Evolutionary conservation across 2,329 filamentous ascomycete genomes (phyloP).

Genomic region (Cladorrhinum sp.): DNA sequence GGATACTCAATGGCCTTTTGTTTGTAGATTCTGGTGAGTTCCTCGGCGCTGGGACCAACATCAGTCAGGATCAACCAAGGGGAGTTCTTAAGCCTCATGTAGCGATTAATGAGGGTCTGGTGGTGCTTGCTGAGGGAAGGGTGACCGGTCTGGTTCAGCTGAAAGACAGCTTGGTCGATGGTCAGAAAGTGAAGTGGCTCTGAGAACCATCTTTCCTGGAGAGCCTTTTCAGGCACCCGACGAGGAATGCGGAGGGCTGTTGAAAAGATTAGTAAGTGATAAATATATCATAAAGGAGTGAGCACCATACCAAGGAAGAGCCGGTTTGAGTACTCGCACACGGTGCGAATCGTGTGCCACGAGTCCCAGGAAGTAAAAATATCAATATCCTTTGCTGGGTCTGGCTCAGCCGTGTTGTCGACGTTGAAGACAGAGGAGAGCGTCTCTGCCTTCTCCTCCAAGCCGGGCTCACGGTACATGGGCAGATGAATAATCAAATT

Average conservation of each 20-base stretch:
- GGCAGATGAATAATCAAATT: constrained; percentile 78
- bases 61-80: constrained; percentile 65
- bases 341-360: constrained; percentile 82
- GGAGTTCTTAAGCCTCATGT: constrained; percentile 61
- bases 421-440: constrained; percentile 45
- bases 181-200: constrained; percentile 65
- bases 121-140: constrained; percentile 61
- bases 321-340: constrained; percentile 80
- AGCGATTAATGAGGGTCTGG: constrained; percentile 58
- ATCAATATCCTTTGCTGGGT: constrained; percentile 53
- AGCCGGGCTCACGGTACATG: constrained; percentile 72
- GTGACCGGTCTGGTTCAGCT: constrained; percentile 58
- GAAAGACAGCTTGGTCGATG: constrained; percentile 53
- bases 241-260: constrained; percentile 57
- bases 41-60: constrained; percentile 47
- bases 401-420: constrained; percentile 33
- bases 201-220: constrained; percentile 67
- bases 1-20: constrained; percentile 55
- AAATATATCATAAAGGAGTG: not conserved
- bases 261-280: too few species aligned
- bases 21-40: constrained; percentile 33
- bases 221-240: constrained; percentile 55
- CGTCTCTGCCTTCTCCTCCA: constrained; percentile 51
- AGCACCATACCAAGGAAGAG: constrained; percentile 74
- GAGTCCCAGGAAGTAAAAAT: constrained; percentile 85